Evolutionary conservation across 345 rosid species (phyloP), one percentile per base, ranked within the genome.

Genomic region (Citrus glauca): DNA sequence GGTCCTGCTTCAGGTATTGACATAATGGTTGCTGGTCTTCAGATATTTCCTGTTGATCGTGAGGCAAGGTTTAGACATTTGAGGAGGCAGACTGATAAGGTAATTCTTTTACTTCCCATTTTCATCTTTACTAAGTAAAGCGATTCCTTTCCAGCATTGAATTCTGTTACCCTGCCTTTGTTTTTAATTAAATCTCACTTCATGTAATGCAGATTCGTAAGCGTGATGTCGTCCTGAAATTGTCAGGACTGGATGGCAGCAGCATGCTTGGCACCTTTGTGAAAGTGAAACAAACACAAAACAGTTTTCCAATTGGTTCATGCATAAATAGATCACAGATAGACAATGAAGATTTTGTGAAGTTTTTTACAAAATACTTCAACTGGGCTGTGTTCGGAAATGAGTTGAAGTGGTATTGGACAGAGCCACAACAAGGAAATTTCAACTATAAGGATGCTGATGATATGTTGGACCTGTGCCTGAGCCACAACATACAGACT

Each of bases 371-470:
- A 25, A 87, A 88, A 64, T 77, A 92, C 74, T 96, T 96, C 88
- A 86, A 90, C 81, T 96, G 99, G 99, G 97, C 94, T 24, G 99
- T 94, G 81, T 94, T 96, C 56, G 94, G 89, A 53, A 94, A 96
- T 78, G 99, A 96, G 87, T 78, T 96, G 88, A 96, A 94, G 85
- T 96, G 99, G 99, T 91, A 85, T 75, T 94, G 98, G 98, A 96
- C 99, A 9, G 99, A 96, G 77, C 14, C 99, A 55, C 94, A 89
- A 77, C 87, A 83, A 82, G 97, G 98, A 13, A 91, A 81, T 66
- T 65, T 91, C 81, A 94, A 91, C 82, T 96, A 92, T 84, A 87
- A 82, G 45, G 97, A 92, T 53, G 98, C 99, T 1, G 98, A 96
- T 78, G 94, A 88, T 75, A 87, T 96, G 99, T 77, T 96, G 64